Evolutionary conservation across 1,284 basidiomycete genomes (phyloP).

Genomic region (Ceratobasidium sp.): DNA sequence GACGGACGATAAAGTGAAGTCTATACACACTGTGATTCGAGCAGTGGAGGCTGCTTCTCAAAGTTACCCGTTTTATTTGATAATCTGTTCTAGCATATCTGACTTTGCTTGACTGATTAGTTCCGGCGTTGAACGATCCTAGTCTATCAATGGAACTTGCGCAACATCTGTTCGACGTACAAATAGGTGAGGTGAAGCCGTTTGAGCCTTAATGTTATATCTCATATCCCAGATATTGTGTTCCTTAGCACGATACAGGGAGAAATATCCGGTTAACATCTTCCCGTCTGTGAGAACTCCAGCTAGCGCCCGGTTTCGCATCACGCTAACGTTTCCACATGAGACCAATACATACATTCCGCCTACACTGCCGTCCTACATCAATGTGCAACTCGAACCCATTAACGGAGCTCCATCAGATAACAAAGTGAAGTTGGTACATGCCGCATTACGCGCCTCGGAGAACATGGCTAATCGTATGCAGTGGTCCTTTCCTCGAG

Average conservation of each 20-base stretch:
- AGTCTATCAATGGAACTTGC: slow-evolving; percentile 1
- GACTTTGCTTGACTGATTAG: too few species aligned
- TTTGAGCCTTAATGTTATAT: too few species aligned
- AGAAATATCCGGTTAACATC: neutral
- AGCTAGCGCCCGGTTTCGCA: neutral
- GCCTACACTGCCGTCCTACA: slow-evolving; percentile 17
- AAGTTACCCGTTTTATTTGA: too few species aligned
- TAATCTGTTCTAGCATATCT: neutral
- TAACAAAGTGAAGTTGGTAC: slow-evolving; percentile 6
- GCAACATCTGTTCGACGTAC: slow-evolving; percentile 19
- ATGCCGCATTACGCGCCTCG: slow-evolving; percentile 5
- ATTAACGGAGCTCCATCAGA: neutral
- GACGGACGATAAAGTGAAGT: slow-evolving; percentile 22
- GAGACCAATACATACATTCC: slow-evolving; percentile 11
- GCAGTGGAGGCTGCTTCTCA: neutral
- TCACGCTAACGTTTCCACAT: neutral
- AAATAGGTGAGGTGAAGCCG: slow-evolving; percentile 35
- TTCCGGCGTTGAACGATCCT: slow-evolving; percentile 17
- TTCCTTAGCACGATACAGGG: neutral
- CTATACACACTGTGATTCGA: slow-evolving; percentile 16
- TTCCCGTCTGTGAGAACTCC: neutral
- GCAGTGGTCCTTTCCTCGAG: too few species aligned
- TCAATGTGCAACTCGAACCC: neutral
- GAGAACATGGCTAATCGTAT: slow-evolving; percentile 16
- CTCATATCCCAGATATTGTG: too few species aligned